phyloP scores from a whole-genome alignment of 2,329 filamentous ascomycete species.

The Malbranchea cinnamomea region DNA sequence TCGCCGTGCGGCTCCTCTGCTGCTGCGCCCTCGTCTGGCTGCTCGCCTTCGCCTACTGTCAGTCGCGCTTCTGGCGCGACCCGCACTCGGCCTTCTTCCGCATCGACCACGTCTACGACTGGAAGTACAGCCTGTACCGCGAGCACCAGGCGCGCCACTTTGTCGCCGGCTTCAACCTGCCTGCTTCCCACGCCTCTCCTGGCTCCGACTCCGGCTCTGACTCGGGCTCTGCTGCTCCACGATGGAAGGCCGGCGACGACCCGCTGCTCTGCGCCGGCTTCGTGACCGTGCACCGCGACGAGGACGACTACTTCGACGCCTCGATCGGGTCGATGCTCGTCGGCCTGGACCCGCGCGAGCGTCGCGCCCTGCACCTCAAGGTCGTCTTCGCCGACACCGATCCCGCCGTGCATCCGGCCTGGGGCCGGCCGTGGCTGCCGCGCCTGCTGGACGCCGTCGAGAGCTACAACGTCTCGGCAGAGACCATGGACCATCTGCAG shows the following conservation, averaged over 20 bases:
- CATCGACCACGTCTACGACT: slow-evolving; percentile 9
- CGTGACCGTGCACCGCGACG: slow-evolving; percentile 13
- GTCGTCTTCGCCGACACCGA: slow-evolving; percentile 15
- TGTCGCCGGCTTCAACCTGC: slow-evolving; percentile 12
- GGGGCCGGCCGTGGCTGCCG: slow-evolving; percentile 14
- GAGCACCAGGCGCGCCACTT: slow-evolving; percentile 13
- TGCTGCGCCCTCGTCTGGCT: slow-evolving; percentile 8
- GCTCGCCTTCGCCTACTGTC: slow-evolving; percentile 13
- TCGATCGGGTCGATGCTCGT: slow-evolving; percentile 15
- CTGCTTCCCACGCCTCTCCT: neutral
- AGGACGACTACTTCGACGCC: slow-evolving; percentile 15
- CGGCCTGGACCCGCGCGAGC: slow-evolving; percentile 12
- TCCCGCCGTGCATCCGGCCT: slow-evolving; percentile 13
- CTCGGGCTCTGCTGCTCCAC: slow-evolving; percentile 6
- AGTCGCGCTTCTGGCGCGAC: slow-evolving; percentile 14
- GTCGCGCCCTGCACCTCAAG: slow-evolving; percentile 11
- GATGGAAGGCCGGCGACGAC: slow-evolving; percentile 1
- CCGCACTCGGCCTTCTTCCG: slow-evolving; percentile 17
- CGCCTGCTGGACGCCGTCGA: slow-evolving; percentile 10
- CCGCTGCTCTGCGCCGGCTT: slow-evolving; percentile 13
- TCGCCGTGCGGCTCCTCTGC: slow-evolving; percentile 7
- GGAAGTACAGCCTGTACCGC: slow-evolving; percentile 15
- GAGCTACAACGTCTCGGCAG: slow-evolving; percentile 12
- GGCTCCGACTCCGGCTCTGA: neutral
- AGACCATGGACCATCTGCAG: slow-evolving; percentile 12